Percentiles rank a stretch among this genome's conserved stretches.
Evolutionary conservation across 106 monocot species (phyloP).

Genomic region (Phalaenopsis aphrodite): DNA sequence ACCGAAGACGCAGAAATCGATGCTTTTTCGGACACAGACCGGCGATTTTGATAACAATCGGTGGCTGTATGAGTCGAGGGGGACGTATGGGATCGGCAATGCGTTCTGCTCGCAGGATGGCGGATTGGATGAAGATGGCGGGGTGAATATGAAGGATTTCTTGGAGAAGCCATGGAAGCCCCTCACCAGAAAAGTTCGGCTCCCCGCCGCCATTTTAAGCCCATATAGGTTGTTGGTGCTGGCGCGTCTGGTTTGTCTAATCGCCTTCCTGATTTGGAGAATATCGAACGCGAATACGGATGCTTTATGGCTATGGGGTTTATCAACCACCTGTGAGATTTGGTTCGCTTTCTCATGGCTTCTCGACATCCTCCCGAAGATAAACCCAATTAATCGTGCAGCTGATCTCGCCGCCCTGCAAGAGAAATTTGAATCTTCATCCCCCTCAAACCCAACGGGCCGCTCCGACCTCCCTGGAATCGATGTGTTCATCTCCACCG

Average conservation of each 20-base stretch:
- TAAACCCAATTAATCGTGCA: slow-evolving; percentile 87
- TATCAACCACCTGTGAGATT: slow-evolving; percentile 78
- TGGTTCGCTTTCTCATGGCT: slow-evolving; percentile 97
- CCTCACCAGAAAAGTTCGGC: slow-evolving; percentile 59
- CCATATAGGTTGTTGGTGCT: slow-evolving; percentile 50
- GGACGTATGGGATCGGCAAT: slow-evolving; percentile 90
- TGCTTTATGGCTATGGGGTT: slow-evolving; percentile 88
- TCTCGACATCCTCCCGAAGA: slow-evolving; percentile 81
- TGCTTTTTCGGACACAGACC: slow-evolving; percentile 75
- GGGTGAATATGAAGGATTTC: slow-evolving; percentile 51
- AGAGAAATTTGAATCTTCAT: slow-evolving; percentile 51
- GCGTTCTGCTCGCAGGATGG: slow-evolving; percentile 54
- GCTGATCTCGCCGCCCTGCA: slow-evolving; percentile 63
- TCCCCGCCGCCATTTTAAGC: slow-evolving; percentile 40
- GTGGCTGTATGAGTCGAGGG: slow-evolving; percentile 80
- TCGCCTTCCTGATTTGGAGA: slow-evolving; percentile 58
- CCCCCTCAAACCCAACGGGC: slow-evolving; percentile 43
- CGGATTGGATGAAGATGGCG: slow-evolving; percentile 28
- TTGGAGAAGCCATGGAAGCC: slow-evolving; percentile 96
- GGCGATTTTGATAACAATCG: slow-evolving; percentile 85
- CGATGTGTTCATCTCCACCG: slow-evolving; percentile 66
- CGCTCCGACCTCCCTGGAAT: slow-evolving; percentile 63
- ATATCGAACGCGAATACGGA: slow-evolving; percentile 66
- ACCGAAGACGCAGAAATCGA: slow-evolving; percentile 48
- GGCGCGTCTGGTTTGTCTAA: slow-evolving; percentile 40